Base-by-base conservation (phyloP, 163 green algal genomes). In the Smithsoniella earleae region DNA sequence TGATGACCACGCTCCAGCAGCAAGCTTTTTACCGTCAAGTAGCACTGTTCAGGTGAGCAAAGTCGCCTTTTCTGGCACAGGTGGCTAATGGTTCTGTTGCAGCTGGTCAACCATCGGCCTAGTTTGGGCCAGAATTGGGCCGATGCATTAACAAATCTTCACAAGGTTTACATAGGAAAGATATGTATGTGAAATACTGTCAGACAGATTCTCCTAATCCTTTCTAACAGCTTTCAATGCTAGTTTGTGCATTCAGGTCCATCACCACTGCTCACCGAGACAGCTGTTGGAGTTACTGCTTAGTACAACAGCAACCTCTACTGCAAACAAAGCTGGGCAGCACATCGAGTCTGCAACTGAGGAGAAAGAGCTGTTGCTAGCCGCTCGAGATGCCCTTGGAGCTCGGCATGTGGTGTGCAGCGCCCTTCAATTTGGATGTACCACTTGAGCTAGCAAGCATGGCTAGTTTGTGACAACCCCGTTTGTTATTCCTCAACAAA, bases 211-310 rank as follows among this genome's bases (percentile, higher is more conserved):
- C n/a, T n/a, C n/a, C n/a, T n/a, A n/a, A n/a, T n/a, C n/a, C n/a
- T n/a, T n/a, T n/a, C n/a, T n/a, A n/a, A n/a, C n/a, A n/a, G n/a
- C n/a, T n/a, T n/a, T n/a, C n/a, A n/a, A n/a, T n/a, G n/a, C n/a
- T n/a, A n/a, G n/a, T n/a, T n/a, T n/a, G n/a, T n/a, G n/a, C n/a
- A n/a, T n/a, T n/a, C n/a, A n/a, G 83, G 86, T 96, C 65, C 84
- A 87, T 31, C 80, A 83, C 2, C 86, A 95, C 82, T 96, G 89
- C 81, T 83, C 84, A 16, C 84, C 86, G 2, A 20, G 75, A 25
- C 77, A 86, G 55, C 82, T 96, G 33, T 66, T 95, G 28, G 82
- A 89, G 62, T 94, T 92, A 73, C 76, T 96, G 46, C 66, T 80
- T 2, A 87, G 80, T 18, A 85, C 90, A 27, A 81, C 76, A 0